phyloP scores from a whole-genome alignment of 2,329 filamentous ascomycete species.

The Clarireedia homoeocarpa region DNA sequence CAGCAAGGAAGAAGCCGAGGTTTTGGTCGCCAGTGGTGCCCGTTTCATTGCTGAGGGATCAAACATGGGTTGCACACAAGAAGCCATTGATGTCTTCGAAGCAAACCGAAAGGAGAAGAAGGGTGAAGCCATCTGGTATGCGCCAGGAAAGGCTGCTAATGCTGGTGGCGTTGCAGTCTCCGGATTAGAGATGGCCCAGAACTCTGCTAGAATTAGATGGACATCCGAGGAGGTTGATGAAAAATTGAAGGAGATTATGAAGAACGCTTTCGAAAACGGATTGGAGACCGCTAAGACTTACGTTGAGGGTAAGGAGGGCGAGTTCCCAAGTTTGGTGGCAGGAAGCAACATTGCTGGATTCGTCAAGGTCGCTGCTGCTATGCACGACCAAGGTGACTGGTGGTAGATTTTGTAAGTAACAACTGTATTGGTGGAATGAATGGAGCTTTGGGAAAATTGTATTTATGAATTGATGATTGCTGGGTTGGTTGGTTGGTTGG shows the following conservation, averaged over 20 bases:
- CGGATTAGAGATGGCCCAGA: constrained; percentile 98
- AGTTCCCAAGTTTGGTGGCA: constrained; percentile 83
- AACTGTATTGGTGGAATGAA: background rate
- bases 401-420: constrained; percentile 39
- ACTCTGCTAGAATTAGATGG: constrained; percentile 82
- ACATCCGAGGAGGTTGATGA: constrained; percentile 81
- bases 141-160: constrained; percentile 94
- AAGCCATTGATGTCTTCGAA: constrained; percentile 91
- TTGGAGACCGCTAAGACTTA: constrained; percentile 86
- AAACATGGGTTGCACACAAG: constrained; percentile 98
- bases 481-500: constrained; percentile 3
- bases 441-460: background rate
- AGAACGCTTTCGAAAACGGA: constrained; percentile 83
- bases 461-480: background rate
- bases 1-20: constrained; percentile 79
- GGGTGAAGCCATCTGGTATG: constrained; percentile 78
- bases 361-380: constrained; percentile 89
- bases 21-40: constrained; percentile 66
- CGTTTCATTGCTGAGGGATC: constrained; percentile 91
- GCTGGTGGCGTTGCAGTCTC: constrained; percentile 95
- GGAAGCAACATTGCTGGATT: constrained; percentile 97
- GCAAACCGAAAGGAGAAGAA: constrained; percentile 63
- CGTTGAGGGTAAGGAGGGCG: constrained; percentile 67
- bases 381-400: constrained; percentile 97
- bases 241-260: constrained; percentile 92